Percentiles rank a stretch among this genome's conserved stretches.
phyloP scores from a whole-genome alignment of 2,329 filamentous ascomycete species.

The Clarireedia homoeocarpa region DNA sequence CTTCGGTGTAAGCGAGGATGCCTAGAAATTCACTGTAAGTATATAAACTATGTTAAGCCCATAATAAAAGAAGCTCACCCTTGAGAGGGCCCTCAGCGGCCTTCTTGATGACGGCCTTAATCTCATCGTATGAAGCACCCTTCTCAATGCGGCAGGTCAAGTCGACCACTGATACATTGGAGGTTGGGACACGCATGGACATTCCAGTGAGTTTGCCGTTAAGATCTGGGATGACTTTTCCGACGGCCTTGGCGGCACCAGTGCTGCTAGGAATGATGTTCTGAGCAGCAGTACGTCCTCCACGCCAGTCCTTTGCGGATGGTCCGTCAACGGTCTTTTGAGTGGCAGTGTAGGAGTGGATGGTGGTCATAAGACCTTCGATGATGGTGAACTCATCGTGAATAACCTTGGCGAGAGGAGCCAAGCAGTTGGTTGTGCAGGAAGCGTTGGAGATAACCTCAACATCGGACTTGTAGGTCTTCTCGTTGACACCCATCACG shows the following conservation, averaged over 20 bases:
- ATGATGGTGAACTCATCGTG: slow-evolving; percentile 97
- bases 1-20: slow-evolving; percentile 91
- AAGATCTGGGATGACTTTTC: slow-evolving; percentile 96
- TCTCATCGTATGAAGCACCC: slow-evolving; percentile 77
- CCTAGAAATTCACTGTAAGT: slow-evolving; percentile 39
- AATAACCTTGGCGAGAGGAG: slow-evolving; percentile 98
- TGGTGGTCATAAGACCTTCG: slow-evolving; percentile 99
- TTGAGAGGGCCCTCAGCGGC: slow-evolving; percentile 78
- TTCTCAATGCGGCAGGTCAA: slow-evolving; percentile 93
- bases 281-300: slow-evolving; percentile 95
- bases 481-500: slow-evolving; percentile 98
- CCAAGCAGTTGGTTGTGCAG: slow-evolving; percentile 99
- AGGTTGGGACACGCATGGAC: slow-evolving; percentile 97
- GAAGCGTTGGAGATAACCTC: slow-evolving; percentile 98
- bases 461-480: slow-evolving; percentile 83
- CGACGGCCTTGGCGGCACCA: slow-evolving; percentile 98
- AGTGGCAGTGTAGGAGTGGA: slow-evolving; percentile 99
- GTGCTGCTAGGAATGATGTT: slow-evolving; percentile 99
- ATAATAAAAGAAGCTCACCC: slow-evolving; percentile 49
- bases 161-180: slow-evolving; percentile 99
- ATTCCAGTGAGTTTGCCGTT: slow-evolving; percentile 99
- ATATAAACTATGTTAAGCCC: neutral
- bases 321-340: slow-evolving; percentile 99
- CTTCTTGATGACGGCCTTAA: slow-evolving; percentile 87
- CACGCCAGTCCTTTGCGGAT: slow-evolving; percentile 98